Evolutionary conservation across 1,284 basidiomycete genomes (phyloP).

Genomic region (Fomitiporia mediterranea): DNA sequence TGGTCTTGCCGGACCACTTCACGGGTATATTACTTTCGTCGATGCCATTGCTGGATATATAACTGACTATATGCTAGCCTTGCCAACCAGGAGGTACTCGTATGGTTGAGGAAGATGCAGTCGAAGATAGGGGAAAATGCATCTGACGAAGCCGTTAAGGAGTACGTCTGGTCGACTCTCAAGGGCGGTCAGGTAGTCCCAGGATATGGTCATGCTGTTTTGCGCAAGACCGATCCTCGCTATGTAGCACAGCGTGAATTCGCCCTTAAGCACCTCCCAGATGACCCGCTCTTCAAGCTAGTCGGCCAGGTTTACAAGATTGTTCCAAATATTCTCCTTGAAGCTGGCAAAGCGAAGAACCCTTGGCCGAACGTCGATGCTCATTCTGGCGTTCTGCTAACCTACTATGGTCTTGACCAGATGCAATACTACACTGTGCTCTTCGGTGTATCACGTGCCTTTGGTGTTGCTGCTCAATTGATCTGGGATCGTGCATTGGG

Average conservation of each 20-base stretch:
- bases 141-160: constrained; percentile 80
- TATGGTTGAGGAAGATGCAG: constrained; percentile 91
- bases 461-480: constrained; percentile 85
- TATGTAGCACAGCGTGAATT: constrained; percentile 96
- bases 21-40: constrained; percentile 47
- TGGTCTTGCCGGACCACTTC: constrained; percentile 95
- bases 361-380: constrained; percentile 96
- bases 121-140: constrained; percentile 76
- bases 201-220: constrained; percentile 94
- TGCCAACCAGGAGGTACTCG: constrained; percentile 93
- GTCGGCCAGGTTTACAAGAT: constrained; percentile 92
- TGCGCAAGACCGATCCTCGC: constrained; percentile 96
- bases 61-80: constrained; percentile 39
- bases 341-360: constrained; percentile 94
- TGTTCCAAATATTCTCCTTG: constrained; percentile 88
- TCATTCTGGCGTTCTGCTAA: constrained; percentile 92
- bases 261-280: constrained; percentile 82
- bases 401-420: constrained; percentile 83
- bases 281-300: constrained; percentile 89
- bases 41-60: neutral
- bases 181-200: constrained; percentile 91
- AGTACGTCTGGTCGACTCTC: constrained; percentile 92
- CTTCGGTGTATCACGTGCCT: constrained; percentile 93
- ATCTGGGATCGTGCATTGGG: constrained; percentile 97
- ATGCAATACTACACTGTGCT: constrained; percentile 96